Percentiles rank a stretch among this genome's conserved stretches.
phyloP scores from a whole-genome alignment of 1,139 yeast species.

The Ogataea hybrid region DNA sequence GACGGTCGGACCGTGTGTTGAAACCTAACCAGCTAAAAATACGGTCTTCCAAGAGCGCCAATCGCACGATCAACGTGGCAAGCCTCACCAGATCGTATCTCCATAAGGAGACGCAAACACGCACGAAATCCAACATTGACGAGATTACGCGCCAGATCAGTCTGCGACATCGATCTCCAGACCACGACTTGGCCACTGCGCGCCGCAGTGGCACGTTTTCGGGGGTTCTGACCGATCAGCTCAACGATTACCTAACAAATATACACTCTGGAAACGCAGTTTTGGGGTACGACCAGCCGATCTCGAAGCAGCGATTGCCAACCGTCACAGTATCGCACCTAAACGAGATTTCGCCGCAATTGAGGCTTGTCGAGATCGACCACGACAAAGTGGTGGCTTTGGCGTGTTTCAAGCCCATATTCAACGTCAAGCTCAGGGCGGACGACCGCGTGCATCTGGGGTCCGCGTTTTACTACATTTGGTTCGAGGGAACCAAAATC shows the following conservation, averaged over 20 bases:
- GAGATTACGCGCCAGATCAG: conserved; percentile 6
- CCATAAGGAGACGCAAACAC: conserved; percentile 1
- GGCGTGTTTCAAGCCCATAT: conserved; percentile 19
- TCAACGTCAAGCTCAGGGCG: conserved; percentile 17
- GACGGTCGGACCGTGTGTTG: not conserved
- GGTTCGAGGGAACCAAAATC: conserved; percentile 4
- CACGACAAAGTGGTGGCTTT: conserved; percentile 15
- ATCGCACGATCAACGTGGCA: conserved; percentile 9
- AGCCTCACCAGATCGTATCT: conserved; percentile 13
- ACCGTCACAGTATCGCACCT: not conserved
- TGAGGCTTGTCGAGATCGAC: conserved; percentile 9
- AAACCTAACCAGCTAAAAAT: not conserved
- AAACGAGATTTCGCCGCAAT: conserved; percentile 1
- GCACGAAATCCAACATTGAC: conserved; percentile 3
- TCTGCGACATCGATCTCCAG: not conserved
- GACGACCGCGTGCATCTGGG: conserved; percentile 22
- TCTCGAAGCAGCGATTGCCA: conserved; percentile 6
- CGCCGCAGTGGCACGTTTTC: conserved; percentile 5
- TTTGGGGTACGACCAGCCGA: conserved; percentile 15
- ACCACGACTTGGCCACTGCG: not conserved
- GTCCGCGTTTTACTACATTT: conserved; percentile 12
- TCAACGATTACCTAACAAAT: conserved; percentile 12
- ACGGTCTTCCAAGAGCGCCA: not conserved
- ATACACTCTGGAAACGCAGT: conserved; percentile 16
- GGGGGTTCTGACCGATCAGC: conserved; percentile 15